Percentiles rank a stretch among this genome's conserved stretches.
These are phyloP conservation scores for Penicillium corylophilum DNA, from an alignment of 2,329 filamentous ascomycete species.

Conservation along the genomic window DNA sequence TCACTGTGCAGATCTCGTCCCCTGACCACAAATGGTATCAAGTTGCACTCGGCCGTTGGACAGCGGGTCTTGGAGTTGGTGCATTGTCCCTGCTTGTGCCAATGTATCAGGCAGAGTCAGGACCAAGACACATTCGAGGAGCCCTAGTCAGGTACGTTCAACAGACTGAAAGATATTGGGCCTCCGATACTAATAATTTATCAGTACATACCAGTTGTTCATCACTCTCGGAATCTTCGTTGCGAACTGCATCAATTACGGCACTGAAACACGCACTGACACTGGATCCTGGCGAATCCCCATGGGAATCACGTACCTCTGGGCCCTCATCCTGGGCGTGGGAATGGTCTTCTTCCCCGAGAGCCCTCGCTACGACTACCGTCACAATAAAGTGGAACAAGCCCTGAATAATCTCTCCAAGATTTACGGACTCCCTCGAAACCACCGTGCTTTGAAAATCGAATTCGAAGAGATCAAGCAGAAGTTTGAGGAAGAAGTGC, in stretches of 20 bases:
- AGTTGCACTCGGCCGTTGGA: constrained; percentile 43
- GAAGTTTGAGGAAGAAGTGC: constrained; percentile 55
- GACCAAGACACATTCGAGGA: constrained; percentile 47
- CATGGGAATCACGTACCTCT: constrained; percentile 59
- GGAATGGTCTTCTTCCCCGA: constrained; percentile 58
- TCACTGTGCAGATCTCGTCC: constrained; percentile 45
- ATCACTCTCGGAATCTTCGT: constrained; percentile 49
- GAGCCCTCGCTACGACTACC: constrained; percentile 59
- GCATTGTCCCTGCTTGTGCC: constrained; percentile 44
- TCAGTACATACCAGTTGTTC: constrained; percentile 48
- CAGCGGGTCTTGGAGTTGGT: constrained; percentile 46
- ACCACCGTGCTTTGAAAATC: constrained; percentile 52
- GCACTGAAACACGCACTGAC: constrained; percentile 33
- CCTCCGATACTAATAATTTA: neutral
- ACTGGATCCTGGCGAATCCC: constrained; percentile 51
- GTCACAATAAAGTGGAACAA: constrained; percentile 52
- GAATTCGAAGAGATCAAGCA: constrained; percentile 57
- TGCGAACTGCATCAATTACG: constrained; percentile 49
- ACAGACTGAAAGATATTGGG: too few species aligned
- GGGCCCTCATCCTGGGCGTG: constrained; percentile 53
- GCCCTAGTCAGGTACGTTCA: constrained; percentile 38
- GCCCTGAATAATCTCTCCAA: constrained; percentile 54
- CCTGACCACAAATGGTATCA: constrained; percentile 40
- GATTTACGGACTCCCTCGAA: constrained; percentile 54
- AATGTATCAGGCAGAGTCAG: constrained; percentile 48